Evolutionary conservation across 306 rosid species (phyloP).

Genomic region (Fragaria iinumae): DNA sequence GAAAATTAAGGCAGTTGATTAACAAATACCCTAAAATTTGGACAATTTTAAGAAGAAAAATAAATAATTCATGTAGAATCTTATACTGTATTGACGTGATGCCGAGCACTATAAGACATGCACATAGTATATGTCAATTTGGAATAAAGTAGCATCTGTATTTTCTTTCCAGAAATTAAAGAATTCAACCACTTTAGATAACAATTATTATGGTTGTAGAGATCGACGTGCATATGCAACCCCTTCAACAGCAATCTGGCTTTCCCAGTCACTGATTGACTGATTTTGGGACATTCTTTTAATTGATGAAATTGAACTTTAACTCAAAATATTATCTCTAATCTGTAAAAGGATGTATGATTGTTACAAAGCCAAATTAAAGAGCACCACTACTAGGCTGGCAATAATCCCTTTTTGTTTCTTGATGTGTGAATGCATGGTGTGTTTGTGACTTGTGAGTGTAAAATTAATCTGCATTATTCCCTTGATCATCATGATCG

Average conservation of each 20-base stretch:
- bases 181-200: not conserved
- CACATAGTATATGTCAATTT: not conserved
- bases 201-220: not conserved
- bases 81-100: not conserved
- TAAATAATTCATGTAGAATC: not conserved
- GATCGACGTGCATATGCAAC: not conserved
- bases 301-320: not conserved
- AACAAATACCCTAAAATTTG: not conserved
- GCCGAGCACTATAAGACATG: not conserved
- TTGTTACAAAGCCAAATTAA: not conserved
- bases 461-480: too few species aligned
- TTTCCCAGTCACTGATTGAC: slow-evolving; percentile 2
- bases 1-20: not conserved
- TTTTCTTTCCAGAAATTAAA: not conserved
- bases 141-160: not conserved
- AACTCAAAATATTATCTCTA: not conserved
- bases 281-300: too few species aligned
- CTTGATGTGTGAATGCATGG: not conserved
- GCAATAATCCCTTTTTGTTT: not conserved
- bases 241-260: not conserved
- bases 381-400: not conserved
- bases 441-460: not conserved
- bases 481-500: too few species aligned
- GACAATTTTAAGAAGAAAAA: not conserved
- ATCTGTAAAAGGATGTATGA: not conserved